Conservation (phyloP, 129 eudicot species). For the Heracleum sosnowskyi region DNA sequence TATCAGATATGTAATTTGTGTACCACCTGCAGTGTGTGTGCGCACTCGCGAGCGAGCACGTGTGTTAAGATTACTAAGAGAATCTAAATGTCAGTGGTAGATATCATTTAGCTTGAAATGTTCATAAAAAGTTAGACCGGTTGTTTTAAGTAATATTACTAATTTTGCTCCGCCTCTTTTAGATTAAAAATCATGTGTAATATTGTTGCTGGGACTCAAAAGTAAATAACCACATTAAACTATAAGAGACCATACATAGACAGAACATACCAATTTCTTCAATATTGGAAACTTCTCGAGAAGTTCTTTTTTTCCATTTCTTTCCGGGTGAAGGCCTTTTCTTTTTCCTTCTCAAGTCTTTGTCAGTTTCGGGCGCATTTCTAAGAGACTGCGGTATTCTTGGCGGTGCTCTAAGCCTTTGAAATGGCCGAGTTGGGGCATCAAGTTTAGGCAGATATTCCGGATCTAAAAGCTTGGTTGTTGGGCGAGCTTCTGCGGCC, state of each 20-base stretch:
- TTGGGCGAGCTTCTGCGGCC: slow-evolving; percentile 87
- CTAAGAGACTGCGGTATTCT: slow-evolving; percentile 38
- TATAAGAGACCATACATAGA: not conserved
- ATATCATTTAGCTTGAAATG: not conserved
- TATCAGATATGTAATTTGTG: not conserved
- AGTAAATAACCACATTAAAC: not conserved
- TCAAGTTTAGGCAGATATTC: slow-evolving; percentile 73
- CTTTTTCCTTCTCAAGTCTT: slow-evolving; percentile 43
- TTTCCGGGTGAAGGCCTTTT: slow-evolving; percentile 80
- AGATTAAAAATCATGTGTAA: not conserved
- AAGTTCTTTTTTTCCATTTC: slow-evolving; percentile 57
- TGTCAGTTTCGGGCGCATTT: slow-evolving; percentile 30
- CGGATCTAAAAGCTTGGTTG: slow-evolving; percentile 70
- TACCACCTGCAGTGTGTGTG: not conserved
- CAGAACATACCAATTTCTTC: slow-evolving; percentile 55
- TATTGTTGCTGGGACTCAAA: not conserved
- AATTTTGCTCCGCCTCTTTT: not conserved
- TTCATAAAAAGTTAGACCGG: not conserved
- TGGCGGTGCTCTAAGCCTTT: slow-evolving; percentile 61
- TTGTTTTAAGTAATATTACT: not conserved
- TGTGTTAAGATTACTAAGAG: no score
- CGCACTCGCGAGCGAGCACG: not conserved
- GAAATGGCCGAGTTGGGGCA: slow-evolving; percentile 64
- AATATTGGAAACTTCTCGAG: slow-evolving; percentile 38
- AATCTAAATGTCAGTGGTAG: not conserved